Evolutionary conservation across 306 rosid genomes (phyloP), one percentile per base, ranked within the genome.

Genomic region (Carpinus fangiana): DNA sequence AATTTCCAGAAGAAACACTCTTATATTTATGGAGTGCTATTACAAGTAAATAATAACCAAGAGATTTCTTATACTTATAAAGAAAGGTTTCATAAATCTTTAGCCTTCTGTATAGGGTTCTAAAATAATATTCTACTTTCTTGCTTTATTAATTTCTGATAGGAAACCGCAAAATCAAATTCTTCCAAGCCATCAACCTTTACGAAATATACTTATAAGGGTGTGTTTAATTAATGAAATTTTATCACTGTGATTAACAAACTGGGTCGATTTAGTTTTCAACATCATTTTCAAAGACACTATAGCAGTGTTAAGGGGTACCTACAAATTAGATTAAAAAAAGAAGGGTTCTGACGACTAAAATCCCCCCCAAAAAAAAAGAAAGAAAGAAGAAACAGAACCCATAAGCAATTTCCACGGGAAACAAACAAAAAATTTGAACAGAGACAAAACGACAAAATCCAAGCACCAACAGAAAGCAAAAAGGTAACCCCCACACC

Each of bases 401-500:
- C 14, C 66, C 52, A 50, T 45, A 12, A 17, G 45, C 23, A 46
- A 57, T 59, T 51, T 45, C 16, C 51, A 8, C 2, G 51, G 21
- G 23, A 18, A 61, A 16, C 46, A 75, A 46, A 72, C 56, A 64
- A 74, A 62, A 46, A 61, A 43, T 61, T 80, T 28, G 69, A 59
- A 68, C 46, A 3, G 12, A 8, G 57, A 12, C 9, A 11, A 8
- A 74, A 16, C 28, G 51, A 59, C 26, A 78, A 50, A 28, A n/a
- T n/a, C 28, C 2, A 67, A 72, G 34, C 52, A 20, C 1, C 6
- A 69, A 73, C 47, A 61, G 21, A 41, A 77, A 52, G 28, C 46
- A 16, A 12, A 47, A 4, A 65, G n/a, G 69, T 4, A 12, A 21
- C 67, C 54, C 31, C 13, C 9, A 7, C 17, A 90, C 94, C 94